Percentiles rank a stretch among this genome's conserved stretches.
These are phyloP conservation scores for Endocarpon pusillum DNA, from an alignment of 495 filamentous ascomycete genomes.

Conservation along the genomic window DNA sequence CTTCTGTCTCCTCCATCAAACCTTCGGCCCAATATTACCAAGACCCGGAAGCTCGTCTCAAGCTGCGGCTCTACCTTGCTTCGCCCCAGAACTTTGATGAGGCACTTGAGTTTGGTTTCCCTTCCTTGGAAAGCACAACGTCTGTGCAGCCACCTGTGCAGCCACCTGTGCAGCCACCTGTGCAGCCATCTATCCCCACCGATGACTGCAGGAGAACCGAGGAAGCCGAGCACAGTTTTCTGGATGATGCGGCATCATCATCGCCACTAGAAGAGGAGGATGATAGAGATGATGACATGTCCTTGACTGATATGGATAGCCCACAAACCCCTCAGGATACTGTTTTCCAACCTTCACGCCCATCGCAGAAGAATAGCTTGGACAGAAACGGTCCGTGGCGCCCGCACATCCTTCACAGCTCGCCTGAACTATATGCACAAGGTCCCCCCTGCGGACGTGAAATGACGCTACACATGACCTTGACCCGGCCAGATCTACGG, in stretches of 20 bases:
- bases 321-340: not conserved
- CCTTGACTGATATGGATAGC: constrained; percentile 1
- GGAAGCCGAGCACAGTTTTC: constrained; percentile 20
- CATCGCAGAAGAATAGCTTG: not conserved
- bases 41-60: constrained; percentile 76
- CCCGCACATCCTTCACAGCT: constrained; percentile 3
- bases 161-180: constrained; percentile 7
- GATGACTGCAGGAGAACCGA: constrained; percentile 4
- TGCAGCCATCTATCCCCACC: not conserved
- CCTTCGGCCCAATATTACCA: constrained; percentile 68
- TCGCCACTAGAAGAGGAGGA: constrained; percentile 13
- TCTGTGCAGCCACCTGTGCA: constrained; percentile 7
- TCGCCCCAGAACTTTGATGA: constrained; percentile 94
- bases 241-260: constrained; percentile 27
- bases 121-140: constrained; percentile 30
- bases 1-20: constrained; percentile 44
- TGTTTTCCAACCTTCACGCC: not conserved
- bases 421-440: constrained; percentile 27
- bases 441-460: constrained; percentile 47
- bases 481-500: constrained; percentile 75
- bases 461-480: constrained; percentile 90
- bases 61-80: constrained; percentile 71
- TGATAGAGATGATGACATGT: constrained; percentile 21
- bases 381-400: not conserved
- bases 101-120: constrained; percentile 85